Conservation (phyloP, 1,284 basidiomycete species). For the Inonotus hispidus region DNA sequence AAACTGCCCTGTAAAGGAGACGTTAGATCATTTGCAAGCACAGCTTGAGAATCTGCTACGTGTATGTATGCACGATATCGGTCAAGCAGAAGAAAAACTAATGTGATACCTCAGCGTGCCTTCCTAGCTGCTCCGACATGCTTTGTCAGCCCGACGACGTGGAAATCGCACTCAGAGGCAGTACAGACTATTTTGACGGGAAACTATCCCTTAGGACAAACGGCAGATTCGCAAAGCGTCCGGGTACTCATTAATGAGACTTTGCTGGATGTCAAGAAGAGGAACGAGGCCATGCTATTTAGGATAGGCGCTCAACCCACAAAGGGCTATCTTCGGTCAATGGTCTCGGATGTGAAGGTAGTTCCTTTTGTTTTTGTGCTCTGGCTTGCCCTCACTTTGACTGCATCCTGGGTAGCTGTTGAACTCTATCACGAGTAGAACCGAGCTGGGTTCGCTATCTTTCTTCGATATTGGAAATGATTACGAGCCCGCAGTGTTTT, state of each 20-base stretch:
- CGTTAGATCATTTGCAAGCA: conserved; percentile 50
- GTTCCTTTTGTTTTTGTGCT: conserved; percentile 5
- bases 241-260: conserved; percentile 42
- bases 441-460: conserved; percentile 54
- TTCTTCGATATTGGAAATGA: conserved; percentile 52
- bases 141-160: conserved; percentile 68
- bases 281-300: conserved; percentile 79
- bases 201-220: conserved; percentile 30
- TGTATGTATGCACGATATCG: conserved; percentile 32
- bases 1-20: conserved; percentile 43
- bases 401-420: conserved; percentile 46
- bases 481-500: conserved; percentile 42
- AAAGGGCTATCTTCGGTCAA: conserved; percentile 51
- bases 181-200: conserved; percentile 31
- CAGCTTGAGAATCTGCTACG: conserved; percentile 53
- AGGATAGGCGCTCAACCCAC: conserved; percentile 55
- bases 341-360: conserved; percentile 73
- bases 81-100: neutral
- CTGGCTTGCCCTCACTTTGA: neutral
- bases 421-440: conserved; percentile 72
- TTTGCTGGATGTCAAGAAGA: conserved; percentile 51
- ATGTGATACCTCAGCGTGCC: conserved; percentile 40
- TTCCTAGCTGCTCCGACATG: conserved; percentile 64
- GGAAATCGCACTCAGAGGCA: conserved; percentile 43
- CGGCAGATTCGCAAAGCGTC: conserved; percentile 36